Evolutionary conservation across 345 rosid genomes (phyloP), one percentile per base, ranked within the genome.

Genomic region (Acer negundo): DNA sequence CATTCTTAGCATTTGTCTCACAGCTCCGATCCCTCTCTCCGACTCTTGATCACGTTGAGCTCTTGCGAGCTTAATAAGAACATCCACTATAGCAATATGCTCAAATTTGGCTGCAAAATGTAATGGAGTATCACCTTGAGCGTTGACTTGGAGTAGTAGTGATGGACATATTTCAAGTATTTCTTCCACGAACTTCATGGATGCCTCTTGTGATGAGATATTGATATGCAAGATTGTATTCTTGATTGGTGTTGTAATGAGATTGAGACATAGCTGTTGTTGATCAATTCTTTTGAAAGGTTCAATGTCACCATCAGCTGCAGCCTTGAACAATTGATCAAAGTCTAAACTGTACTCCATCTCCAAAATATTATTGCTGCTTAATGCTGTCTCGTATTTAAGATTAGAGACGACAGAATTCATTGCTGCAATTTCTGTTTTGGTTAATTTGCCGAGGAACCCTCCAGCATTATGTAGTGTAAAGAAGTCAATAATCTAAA

Each of bases 291-390:
- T 35, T 35, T 35, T 35, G 38, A 35, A 35, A 35, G 38, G 38
- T 6, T 35, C 38, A 4, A 58, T 55, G 6, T 58, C 38, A 7
- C 66, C 66, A 9, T 56, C n/a, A 6, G n/a, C 49, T 58, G 75
- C 64, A 58, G 75, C 75, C 66, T 55, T 22, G 68, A 49, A 61
- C 24, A 51, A 46, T 13, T 13, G 55, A 49, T 49, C 55, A 49
- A 11, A 49, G 16, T 13, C 16, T 49, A 49, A 49, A 42, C 9
- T 42, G 46, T 42, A n/a, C n/a, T n/a, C 10, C 2, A 42, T 42
- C 16, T 10, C 53, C 53, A 49, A 13, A 49, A 35, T 35, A 35
- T 15, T 51, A 35, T 35, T 35, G 19, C 7, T 51, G 19, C 0
- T 51, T 6, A 6, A 53, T 53, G 20, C 7, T 4, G 58, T 16